These are phyloP conservation scores for Lanmaoa rubissima DNA, from an alignment of 768 basidiomycete genomes.

Conservation along the genomic window DNA sequence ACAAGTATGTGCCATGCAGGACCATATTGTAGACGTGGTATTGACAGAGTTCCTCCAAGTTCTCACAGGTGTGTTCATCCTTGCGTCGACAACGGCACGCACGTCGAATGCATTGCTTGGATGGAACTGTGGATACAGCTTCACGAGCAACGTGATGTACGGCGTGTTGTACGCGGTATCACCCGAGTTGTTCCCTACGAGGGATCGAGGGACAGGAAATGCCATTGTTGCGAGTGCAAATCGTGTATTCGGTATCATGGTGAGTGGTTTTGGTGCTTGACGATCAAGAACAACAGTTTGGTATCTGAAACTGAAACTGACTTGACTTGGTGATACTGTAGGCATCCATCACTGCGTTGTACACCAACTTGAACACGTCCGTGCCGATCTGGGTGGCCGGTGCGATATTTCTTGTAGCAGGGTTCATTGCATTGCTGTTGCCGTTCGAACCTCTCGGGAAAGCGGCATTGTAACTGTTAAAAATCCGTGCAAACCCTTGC, in stretches of 20 bases:
- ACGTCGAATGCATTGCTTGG: constrained; percentile 50
- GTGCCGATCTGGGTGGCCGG: constrained; percentile 57
- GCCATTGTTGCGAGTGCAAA: constrained; percentile 52
- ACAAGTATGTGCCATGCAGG: constrained; percentile 35
- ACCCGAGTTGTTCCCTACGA: constrained; percentile 55
- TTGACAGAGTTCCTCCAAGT: constrained; percentile 23
- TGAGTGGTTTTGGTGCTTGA: constrained; percentile 19
- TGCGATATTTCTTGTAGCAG: constrained; percentile 49
- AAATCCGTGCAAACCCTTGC: not conserved
- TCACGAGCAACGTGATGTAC: constrained; percentile 58
- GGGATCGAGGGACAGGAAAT: constrained; percentile 54
- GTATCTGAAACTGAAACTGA: not conserved
- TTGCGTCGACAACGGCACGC: constrained; percentile 54
- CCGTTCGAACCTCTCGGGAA: constrained; percentile 59
- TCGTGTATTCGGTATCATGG: constrained; percentile 60
- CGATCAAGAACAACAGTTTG: not conserved
- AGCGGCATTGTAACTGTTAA: constrained; percentile 41
- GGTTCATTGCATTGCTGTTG: constrained; percentile 46
- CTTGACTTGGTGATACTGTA: constrained; percentile 7
- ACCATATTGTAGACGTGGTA: not conserved
- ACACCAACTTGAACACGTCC: constrained; percentile 45
- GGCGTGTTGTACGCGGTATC: constrained; percentile 43
- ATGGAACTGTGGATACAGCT: constrained; percentile 59
- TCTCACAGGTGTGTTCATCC: constrained; percentile 57
- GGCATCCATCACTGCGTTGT: constrained; percentile 43